Percentiles rank a stretch among this genome's conserved stretches.
Conservation (phyloP, 768 basidiomycete genomes). For the Lactarius sp. region DNA sequence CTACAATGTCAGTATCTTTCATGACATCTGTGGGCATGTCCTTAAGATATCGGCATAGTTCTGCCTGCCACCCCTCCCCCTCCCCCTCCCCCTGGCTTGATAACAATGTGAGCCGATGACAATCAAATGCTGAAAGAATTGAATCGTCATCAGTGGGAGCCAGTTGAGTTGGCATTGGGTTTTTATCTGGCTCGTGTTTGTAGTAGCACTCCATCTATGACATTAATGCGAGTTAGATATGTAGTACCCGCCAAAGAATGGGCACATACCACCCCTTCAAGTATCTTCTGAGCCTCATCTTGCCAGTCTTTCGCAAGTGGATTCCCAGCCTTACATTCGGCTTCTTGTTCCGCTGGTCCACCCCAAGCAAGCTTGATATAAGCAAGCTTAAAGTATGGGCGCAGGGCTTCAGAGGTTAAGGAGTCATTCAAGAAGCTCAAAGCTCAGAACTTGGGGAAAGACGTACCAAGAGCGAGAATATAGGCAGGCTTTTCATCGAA, state of each 20-base stretch:
- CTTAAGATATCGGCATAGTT: background rate
- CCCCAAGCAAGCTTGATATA: conserved; percentile 32
- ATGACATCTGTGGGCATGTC: conserved; percentile 18
- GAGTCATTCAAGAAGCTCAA: background rate
- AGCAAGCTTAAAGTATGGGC: conserved; percentile 23
- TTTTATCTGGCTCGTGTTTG: background rate
- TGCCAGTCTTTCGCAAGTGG: conserved; percentile 23
- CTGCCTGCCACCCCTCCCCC: background rate
- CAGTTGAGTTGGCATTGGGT: background rate
- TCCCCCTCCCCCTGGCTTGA: background rate
- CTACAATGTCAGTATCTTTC: conserved; percentile 21
- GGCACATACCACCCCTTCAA: conserved; percentile 14
- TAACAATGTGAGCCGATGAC: background rate
- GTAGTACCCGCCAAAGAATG: too few species aligned
- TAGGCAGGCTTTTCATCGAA: background rate
- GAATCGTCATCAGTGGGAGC: background rate
- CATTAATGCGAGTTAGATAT: background rate
- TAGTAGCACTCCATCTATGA: background rate
- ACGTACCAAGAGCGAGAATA: background rate
- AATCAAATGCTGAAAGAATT: background rate
- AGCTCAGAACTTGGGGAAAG: too few species aligned
- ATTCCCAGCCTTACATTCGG: conserved; percentile 12
- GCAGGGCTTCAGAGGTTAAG: background rate
- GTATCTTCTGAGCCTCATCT: conserved; percentile 17
- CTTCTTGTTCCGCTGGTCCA: conserved; percentile 28